Evolutionary conservation across 257 asterid genomes (phyloP), one percentile per base, ranked within the genome.

Genomic region (Scutellaria galericulata): DNA sequence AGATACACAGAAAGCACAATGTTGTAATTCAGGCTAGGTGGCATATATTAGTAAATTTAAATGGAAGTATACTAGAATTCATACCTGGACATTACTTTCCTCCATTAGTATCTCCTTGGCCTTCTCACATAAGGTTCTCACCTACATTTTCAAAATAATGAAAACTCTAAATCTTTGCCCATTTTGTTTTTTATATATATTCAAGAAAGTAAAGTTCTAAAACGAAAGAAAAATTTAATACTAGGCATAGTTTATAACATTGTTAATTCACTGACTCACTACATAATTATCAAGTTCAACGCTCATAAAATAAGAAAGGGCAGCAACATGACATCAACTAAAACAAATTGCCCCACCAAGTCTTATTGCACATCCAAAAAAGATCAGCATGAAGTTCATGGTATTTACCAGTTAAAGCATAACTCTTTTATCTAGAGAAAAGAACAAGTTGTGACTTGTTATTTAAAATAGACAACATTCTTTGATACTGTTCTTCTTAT

Each of bases 41-140:
- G 22, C 41, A 40, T 66, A 45, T 41, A 15, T 24, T 57, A 15
- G 54, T n/a, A 73, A 46, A 39, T 46, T 2, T 54, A 40, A 64
- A 62, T 39, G 60, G 47, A 51, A 44, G 51, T 69, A 64, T 41
- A 10, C 39, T 47, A 48, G 14, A 52, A 62, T 64, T 12, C 77
- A 78, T 85, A 93, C 98, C 98, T 93, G 98, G 68, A 91, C 98
- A 74, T 93, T 93, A 69, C 96, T 91, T 83, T 93, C 98, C 64
- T 84, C 84, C 90, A 86, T 91, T 56, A 93, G 85, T 77, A 91
- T 88, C 84, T 93, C 98, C 77, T 91, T 93, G 2, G 98, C 98
- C 86, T 93, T 93, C 79, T 89, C 98, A 69, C 98, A 93, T 73
- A 91, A 79, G 62, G 86, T 71, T 74, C 92, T 84, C 39, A 93